Conservation (phyloP, 352 stramenopile genomes). For the Pythium volutum region DNA sequence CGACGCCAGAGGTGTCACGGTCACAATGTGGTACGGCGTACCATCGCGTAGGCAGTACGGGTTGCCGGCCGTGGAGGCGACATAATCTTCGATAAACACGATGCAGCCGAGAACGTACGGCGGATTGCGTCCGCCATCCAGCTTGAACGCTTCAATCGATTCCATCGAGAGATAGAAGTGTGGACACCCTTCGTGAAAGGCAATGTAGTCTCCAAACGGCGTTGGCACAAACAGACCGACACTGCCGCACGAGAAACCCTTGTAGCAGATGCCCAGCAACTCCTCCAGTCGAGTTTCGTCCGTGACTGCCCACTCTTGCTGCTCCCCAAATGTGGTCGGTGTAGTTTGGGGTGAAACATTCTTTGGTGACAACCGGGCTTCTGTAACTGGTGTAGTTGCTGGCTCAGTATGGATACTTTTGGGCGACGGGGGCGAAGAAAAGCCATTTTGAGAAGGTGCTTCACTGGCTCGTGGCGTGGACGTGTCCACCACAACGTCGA, state of each 20-base stretch:
- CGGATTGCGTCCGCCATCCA: constrained; percentile 62
- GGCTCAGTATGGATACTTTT: background rate
- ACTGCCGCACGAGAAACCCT: constrained; percentile 68
- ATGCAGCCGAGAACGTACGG: constrained; percentile 77
- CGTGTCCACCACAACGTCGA: constrained; percentile 32
- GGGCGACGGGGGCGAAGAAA: constrained; percentile 10
- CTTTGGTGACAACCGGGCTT: constrained; percentile 5
- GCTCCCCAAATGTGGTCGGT: constrained; percentile 27
- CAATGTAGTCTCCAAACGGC: constrained; percentile 80
- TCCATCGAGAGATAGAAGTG: constrained; percentile 82
- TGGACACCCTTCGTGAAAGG: constrained; percentile 80
- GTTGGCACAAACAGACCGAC: constrained; percentile 78
- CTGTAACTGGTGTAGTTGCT: background rate
- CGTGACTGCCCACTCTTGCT: constrained; percentile 42
- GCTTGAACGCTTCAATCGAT: constrained; percentile 72
- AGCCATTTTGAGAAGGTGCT: background rate
- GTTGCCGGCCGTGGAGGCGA: constrained; percentile 57
- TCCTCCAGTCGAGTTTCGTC: constrained; percentile 71
- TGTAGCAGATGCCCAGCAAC: constrained; percentile 79
- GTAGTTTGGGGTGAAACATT: background rate
- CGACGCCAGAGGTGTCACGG: constrained; percentile 57
- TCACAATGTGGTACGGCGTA: constrained; percentile 73
- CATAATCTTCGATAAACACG: constrained; percentile 80
- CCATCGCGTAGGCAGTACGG: constrained; percentile 68
- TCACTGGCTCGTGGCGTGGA: constrained; percentile 20